A percentile compares a stretch with the other conserved stretches of the same genome.
These are phyloP conservation scores for Chlamydomonas reinhardtii DNA, from an alignment of 163 green algal genomes.

Conservation along the genomic window DNA sequence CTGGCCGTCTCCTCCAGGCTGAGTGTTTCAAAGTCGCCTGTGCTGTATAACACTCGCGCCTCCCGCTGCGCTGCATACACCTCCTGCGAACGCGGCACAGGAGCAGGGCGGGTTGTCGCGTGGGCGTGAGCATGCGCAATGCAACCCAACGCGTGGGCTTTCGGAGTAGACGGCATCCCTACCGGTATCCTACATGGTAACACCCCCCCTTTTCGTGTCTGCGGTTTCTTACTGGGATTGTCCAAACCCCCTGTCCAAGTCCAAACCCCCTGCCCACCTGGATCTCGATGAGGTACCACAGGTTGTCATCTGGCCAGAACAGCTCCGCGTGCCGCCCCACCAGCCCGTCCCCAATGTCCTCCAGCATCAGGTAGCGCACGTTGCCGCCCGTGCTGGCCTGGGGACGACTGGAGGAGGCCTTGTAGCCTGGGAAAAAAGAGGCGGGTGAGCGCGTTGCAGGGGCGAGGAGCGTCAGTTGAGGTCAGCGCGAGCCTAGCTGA, in stretches of 20 bases:
- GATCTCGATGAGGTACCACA: slow-evolving; percentile 92
- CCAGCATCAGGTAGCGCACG: slow-evolving; percentile 53
- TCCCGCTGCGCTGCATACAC: slow-evolving; percentile 59
- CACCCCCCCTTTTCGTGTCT: too few relatives aligned
- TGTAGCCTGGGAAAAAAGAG: slow-evolving; percentile 48
- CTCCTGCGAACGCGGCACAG: slow-evolving; percentile 3
- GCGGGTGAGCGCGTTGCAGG: too few relatives aligned
- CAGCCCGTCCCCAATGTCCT: slow-evolving; percentile 74
- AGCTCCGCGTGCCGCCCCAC: slow-evolving; percentile 81
- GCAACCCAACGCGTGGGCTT: not conserved
- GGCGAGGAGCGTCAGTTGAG: too few relatives aligned
- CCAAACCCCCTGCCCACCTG: too few relatives aligned
- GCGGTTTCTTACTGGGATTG: too few relatives aligned
- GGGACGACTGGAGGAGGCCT: slow-evolving; percentile 26
- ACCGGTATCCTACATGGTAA: too few relatives aligned
- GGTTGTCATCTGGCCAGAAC: slow-evolving; percentile 91
- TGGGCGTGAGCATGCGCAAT: not conserved
- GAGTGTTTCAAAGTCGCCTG: slow-evolving; percentile 84
- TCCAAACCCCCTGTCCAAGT: too few relatives aligned
- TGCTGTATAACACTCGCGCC: slow-evolving; percentile 84
- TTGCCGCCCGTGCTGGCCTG: slow-evolving; percentile 33
- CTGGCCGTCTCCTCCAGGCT: slow-evolving; percentile 83
- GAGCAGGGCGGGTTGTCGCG: too few relatives aligned
- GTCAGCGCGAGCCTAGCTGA: too few relatives aligned
- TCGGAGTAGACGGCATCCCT: not conserved